Conservation (phyloP, 257 asterid genomes). For the Nicotiana tabacum region DNA sequence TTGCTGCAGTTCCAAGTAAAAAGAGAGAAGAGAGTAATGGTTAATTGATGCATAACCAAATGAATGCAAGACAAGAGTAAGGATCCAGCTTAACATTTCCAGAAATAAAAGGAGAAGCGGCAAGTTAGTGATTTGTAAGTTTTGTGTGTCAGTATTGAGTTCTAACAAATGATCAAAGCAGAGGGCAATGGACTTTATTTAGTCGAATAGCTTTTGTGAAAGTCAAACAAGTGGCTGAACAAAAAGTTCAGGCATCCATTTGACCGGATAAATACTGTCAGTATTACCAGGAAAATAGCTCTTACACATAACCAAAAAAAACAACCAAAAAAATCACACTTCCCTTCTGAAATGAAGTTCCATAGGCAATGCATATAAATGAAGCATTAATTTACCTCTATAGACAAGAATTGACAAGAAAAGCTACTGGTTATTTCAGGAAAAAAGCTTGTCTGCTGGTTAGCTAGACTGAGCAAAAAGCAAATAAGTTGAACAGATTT, state of each 20-base stretch:
- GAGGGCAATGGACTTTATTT: not conserved
- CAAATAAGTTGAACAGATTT: not conserved
- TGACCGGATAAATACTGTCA: not conserved
- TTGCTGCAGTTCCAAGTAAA: slow-evolving; percentile 39
- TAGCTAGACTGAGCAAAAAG: not conserved
- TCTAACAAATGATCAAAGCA: not conserved
- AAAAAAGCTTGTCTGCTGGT: not conserved
- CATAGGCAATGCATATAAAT: not conserved
- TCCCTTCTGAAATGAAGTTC: not conserved
- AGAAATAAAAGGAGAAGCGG: not conserved
- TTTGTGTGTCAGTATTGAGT: not conserved
- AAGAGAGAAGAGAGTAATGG: not conserved
- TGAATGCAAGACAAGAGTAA: not conserved
- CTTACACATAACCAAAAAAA: not conserved
- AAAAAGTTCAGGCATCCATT: not conserved
- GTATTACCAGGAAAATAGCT: not conserved
- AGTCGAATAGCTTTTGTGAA: not conserved
- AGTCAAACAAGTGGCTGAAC: not conserved
- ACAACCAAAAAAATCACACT: not conserved
- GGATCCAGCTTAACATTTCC: not conserved
- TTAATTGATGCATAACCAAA: not conserved
- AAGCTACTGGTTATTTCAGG: not conserved
- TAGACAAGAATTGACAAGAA: not conserved
- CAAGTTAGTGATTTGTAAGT: not conserved
- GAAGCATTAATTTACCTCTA: not conserved